Percentiles rank a stretch among this genome's conserved stretches.
phyloP scores from a whole-genome alignment of 2,329 filamentous ascomycete genomes.

The Apiospora marii region DNA sequence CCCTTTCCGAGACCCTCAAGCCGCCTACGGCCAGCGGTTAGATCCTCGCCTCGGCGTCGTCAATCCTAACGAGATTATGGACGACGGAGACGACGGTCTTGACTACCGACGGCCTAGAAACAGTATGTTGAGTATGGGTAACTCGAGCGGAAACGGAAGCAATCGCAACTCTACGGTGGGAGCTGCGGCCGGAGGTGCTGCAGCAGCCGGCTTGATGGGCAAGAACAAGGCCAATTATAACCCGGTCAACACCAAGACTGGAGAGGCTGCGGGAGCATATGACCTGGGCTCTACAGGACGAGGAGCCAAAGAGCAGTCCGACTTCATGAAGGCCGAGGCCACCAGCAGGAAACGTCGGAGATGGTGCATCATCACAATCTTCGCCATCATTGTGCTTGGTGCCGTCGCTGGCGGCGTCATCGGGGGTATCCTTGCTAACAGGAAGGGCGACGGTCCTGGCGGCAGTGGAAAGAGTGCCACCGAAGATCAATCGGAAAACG shows the following conservation, averaged over 20 bases:
- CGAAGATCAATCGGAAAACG: slow-evolving; percentile 68
- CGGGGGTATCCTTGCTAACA: slow-evolving; percentile 49
- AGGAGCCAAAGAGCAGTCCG: slow-evolving; percentile 67
- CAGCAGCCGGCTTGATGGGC: slow-evolving; percentile 47
- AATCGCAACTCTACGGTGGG: slow-evolving; percentile 54
- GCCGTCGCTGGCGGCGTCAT: slow-evolving; percentile 79
- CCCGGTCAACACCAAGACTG: slow-evolving; percentile 51
- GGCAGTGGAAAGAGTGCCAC: slow-evolving; percentile 58
- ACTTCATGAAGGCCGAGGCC: slow-evolving; percentile 68
- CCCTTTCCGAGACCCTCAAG: slow-evolving; percentile 64
- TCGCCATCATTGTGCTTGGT: slow-evolving; percentile 72
- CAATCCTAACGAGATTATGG: slow-evolving; percentile 81
- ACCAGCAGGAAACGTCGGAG: slow-evolving; percentile 70
- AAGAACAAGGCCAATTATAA: slow-evolving; percentile 57
- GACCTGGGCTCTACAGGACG: slow-evolving; percentile 46
- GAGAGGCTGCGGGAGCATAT: slow-evolving; percentile 43
- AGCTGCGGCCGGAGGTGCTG: slow-evolving; percentile 54
- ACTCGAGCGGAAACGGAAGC: slow-evolving; percentile 51
- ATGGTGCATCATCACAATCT: slow-evolving; percentile 70
- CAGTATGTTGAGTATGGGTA: slow-evolving; percentile 67
- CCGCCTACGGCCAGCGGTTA: slow-evolving; percentile 57
- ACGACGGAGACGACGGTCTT: slow-evolving; percentile 89
- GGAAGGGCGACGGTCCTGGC: slow-evolving; percentile 45
- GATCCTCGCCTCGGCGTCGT: slow-evolving; percentile 65
- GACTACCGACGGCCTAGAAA: slow-evolving; percentile 61